phyloP scores from a whole-genome alignment of 148 eudicot species.

The Polygonum maritimum region DNA sequence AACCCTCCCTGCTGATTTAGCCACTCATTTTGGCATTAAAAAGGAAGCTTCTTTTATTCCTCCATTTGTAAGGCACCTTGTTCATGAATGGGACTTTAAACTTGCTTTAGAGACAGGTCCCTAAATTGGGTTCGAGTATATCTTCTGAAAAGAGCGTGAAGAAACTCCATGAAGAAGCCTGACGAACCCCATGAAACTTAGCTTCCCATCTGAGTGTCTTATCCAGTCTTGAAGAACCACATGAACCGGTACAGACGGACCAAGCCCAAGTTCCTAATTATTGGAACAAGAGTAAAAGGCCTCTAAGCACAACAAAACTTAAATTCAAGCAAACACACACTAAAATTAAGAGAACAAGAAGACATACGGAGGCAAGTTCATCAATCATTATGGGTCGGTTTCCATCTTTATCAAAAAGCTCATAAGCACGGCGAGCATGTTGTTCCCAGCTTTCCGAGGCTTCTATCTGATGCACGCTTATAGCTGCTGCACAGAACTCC shows the following conservation, averaged over 20 bases:
- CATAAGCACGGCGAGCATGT: constrained; percentile 87
- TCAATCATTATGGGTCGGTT: constrained; percentile 80
- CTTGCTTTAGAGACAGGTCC: background rate
- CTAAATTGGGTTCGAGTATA: background rate
- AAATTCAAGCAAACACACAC: background rate
- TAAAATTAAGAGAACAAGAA: background rate
- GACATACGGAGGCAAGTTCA: constrained; percentile 76
- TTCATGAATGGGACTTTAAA: background rate
- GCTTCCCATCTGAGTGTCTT: constrained; percentile 88
- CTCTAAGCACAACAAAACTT: background rate
- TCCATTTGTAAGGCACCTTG: background rate
- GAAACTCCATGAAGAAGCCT: constrained; percentile 84
- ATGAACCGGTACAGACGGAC: constrained; percentile 89
- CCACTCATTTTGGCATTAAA: background rate
- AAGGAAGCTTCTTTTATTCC: background rate
- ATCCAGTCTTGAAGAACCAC: constrained; percentile 98
- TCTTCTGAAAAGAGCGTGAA: constrained; percentile 56
- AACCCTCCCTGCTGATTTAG: background rate
- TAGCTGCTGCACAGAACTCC: constrained; percentile 90
- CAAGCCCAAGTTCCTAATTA: constrained; percentile 75
- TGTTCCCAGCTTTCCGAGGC: constrained; percentile 89
- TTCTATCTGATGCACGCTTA: constrained; percentile 83
- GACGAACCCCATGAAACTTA: constrained; percentile 92
- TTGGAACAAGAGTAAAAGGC: background rate
- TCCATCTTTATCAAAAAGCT: constrained; percentile 87